Evolutionary conservation across 352 stramenopile species (phyloP), one percentile per base, ranked within the genome.

Genomic region (Pelagophyceae sp.): DNA sequence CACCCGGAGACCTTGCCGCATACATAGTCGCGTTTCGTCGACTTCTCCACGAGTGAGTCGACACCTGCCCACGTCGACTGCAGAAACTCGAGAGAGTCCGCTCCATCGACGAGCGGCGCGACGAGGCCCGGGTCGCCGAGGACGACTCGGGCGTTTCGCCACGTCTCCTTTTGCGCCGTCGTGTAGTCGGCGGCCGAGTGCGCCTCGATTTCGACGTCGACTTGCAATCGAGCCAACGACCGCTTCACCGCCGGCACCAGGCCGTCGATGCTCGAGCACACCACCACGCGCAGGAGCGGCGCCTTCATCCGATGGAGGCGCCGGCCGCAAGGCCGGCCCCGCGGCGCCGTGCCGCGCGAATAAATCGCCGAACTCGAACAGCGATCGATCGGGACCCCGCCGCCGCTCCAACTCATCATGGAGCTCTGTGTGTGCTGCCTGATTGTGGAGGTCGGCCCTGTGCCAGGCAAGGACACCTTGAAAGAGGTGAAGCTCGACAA

Each of bases 381-480:
- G n/a, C n/a, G n/a, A n/a, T n/a, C n/a, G n/a, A n/a, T n/a, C n/a
- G n/a, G n/a, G n/a, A n/a, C n/a, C n/a, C n/a, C n/a, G n/a, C n/a
- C n/a, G n/a, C n/a, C n/a, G n/a, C n/a, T n/a, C n/a, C n/a, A n/a
- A n/a, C n/a, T n/a, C n/a, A n/a, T n/a, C n/a, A n/a, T n/a, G n/a
- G n/a, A n/a, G n/a, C 76, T 75, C 76, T 35, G 51, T 6, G 51
- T 79, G 19, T 64, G 67, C 69, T 72, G 70, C 54, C 58, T 70
- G 29, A 45, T 76, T 31, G 37, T 5, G 32, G 32, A n/a, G 17
- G 69, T 72, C 40, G 29, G 61, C 0, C 33, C 76, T 17, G 58
- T 72, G 51, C 51, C 54, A 15, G 76, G 72, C 51, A 72, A 77
- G 31, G 76, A 76, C 23, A 80, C 76, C 51, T 31, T 82, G 0